Evolutionary conservation across 208 protist species (phyloP).

Genomic region (Leishmania guyanensis): DNA sequence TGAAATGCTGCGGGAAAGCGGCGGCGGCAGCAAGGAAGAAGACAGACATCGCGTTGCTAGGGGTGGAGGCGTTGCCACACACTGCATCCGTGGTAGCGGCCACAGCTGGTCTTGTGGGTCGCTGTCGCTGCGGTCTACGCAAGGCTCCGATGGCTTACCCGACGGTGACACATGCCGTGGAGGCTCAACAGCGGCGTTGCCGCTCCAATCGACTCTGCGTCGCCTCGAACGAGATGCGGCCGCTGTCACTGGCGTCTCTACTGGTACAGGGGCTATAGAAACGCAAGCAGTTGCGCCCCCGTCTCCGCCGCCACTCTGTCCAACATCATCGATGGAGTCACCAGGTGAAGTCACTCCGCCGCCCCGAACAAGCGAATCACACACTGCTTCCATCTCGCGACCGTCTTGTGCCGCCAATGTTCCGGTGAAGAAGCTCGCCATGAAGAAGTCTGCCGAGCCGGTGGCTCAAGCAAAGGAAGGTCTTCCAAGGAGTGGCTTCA

Average conservation of each 20-base stretch:
- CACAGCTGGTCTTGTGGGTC: not conserved
- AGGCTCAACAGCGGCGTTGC: not conserved
- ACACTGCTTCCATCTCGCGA: not conserved
- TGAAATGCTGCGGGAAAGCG: not conserved
- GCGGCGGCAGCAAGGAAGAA: not conserved
- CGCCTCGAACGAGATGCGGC: not conserved
- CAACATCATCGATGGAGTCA: not conserved
- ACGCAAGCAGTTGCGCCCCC: not conserved
- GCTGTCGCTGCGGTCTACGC: slow-evolving; percentile 5
- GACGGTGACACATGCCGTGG: slow-evolving; percentile 12
- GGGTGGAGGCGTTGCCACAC: not conserved
- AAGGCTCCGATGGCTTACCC: slow-evolving; percentile 3
- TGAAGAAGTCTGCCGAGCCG: not conserved
- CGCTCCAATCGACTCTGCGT: not conserved
- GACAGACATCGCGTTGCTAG: not conserved
- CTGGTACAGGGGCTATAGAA: not conserved
- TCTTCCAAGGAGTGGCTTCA: not conserved
- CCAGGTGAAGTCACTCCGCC: not conserved
- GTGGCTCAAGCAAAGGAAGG: not conserved
- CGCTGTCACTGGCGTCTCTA: not conserved
- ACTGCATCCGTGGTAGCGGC: not conserved
- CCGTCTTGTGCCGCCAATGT: not conserved
- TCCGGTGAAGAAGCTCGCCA: not conserved
- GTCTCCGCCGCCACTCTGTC: not conserved
- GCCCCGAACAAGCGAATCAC: not conserved